Evolutionary conservation across 768 basidiomycete species (phyloP).

Genomic region (Russula olivacea): DNA sequence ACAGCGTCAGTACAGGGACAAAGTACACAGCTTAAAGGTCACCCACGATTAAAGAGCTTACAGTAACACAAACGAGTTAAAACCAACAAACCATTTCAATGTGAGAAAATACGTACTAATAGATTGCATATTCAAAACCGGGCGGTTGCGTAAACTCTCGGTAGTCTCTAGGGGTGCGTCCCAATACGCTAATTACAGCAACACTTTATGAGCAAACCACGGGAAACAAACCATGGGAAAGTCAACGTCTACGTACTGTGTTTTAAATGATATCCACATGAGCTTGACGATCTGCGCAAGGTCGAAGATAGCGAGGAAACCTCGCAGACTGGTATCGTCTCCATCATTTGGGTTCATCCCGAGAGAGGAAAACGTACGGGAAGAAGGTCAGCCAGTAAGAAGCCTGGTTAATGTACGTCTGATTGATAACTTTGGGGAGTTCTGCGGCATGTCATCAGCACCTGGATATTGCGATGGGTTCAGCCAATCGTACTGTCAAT

Average conservation of each 20-base stretch:
- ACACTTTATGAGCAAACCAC: conserved; percentile 7
- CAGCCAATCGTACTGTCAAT: conserved; percentile 36
- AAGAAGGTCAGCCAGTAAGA: conserved; percentile 94
- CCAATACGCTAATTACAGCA: conserved; percentile 51
- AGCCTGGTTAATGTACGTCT: conserved; percentile 85
- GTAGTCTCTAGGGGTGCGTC: conserved; percentile 85
- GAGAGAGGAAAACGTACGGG: conserved; percentile 52
- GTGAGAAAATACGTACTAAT: conserved; percentile 51
- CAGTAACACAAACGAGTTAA: conserved; percentile 13
- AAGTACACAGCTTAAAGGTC: conserved; percentile 20
- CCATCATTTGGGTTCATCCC: background rate
- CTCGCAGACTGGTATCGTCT: conserved; percentile 59
- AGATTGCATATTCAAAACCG: conserved; percentile 81
- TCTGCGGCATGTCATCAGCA: conserved; percentile 36
- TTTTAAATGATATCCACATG: conserved; percentile 78
- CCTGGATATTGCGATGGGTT: background rate
- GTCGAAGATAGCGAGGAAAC: conserved; percentile 92
- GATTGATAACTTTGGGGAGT: conserved; percentile 67
- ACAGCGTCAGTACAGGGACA: conserved; percentile 14
- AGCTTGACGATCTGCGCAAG: conserved; percentile 93
- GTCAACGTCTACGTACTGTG: conserved; percentile 45
- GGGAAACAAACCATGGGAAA: background rate
- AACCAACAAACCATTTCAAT: background rate
- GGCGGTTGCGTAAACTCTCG: conserved; percentile 88
- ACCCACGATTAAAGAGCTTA: conserved; percentile 55